phyloP scores from a whole-genome alignment of 2,329 filamentous ascomycete species.

The Thelonectria blattea region DNA sequence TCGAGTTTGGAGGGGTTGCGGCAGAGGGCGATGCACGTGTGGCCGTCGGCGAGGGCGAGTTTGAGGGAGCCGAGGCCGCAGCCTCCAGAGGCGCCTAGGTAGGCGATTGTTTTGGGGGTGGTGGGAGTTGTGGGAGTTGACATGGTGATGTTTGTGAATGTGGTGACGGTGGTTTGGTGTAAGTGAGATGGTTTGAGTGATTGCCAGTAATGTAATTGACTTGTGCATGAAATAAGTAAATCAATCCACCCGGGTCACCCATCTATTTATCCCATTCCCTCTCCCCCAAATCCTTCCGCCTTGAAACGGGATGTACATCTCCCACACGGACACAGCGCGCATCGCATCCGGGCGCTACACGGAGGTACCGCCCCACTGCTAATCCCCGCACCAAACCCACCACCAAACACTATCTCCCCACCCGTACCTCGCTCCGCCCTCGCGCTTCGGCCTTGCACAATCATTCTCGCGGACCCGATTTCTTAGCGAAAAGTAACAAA shows the following conservation, averaged over 20 bases:
- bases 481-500: too few species aligned
- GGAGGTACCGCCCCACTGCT: slow-evolving; percentile 1
- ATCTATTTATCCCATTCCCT: slow-evolving; percentile 20
- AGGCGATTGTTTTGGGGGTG: slow-evolving; percentile 33
- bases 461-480: background rate
- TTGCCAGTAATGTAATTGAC: background rate
- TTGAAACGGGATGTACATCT: slow-evolving; percentile 16
- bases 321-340: slow-evolving; percentile 1
- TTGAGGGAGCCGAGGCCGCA: slow-evolving; percentile 48
- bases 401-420: background rate
- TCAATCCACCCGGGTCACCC: background rate
- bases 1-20: slow-evolving; percentile 50
- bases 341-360: slow-evolving; percentile 3
- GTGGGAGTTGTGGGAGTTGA: background rate
- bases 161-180: slow-evolving; percentile 1
- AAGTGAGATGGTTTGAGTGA: background rate
- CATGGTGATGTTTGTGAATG: background rate
- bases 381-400: background rate
- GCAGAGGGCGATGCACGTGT: slow-evolving; percentile 49
- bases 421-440: background rate
- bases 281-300: slow-evolving; percentile 9
- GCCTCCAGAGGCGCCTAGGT: slow-evolving; percentile 53
- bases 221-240: background rate
- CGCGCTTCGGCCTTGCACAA: background rate
- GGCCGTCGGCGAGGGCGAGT: slow-evolving; percentile 44